These are phyloP conservation scores for Stagonosporopsis cucurbitacearum DNA, from an alignment of 2,329 filamentous ascomycete genomes.

Conservation along the genomic window DNA sequence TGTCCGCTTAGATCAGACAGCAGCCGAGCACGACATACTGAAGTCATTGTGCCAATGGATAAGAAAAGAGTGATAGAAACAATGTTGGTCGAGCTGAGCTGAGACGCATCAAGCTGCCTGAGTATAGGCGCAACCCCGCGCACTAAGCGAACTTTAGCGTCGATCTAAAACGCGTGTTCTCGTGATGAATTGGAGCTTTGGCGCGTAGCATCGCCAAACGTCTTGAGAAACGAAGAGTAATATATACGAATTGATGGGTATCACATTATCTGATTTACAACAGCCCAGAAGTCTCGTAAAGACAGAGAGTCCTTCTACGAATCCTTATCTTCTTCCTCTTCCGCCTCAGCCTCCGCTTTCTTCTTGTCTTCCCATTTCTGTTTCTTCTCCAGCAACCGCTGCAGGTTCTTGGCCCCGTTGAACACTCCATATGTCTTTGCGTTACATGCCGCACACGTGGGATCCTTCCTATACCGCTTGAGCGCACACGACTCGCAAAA, in stretches of 20 bases:
- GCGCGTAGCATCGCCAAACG: not conserved
- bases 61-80: not conserved
- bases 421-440: slow-evolving; percentile 88
- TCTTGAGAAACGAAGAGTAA: not conserved
- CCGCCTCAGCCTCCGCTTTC: slow-evolving; percentile 62
- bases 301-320: not conserved
- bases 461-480: slow-evolving; percentile 83
- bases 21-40: slow-evolving; percentile 29
- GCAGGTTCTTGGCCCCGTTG: slow-evolving; percentile 82
- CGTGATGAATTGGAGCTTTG: slow-evolving; percentile 1
- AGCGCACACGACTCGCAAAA: slow-evolving; percentile 93
- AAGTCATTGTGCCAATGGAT: slow-evolving; percentile 7
- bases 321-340: slow-evolving; percentile 32
- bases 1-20: slow-evolving; percentile 32
- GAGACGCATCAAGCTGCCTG: not conserved
- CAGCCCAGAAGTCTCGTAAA: not conserved
- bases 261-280: not conserved
- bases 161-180: slow-evolving; percentile 14
- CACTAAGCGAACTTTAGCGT: slow-evolving; percentile 7
- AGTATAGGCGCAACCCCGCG: slow-evolving; percentile 7
- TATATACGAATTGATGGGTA: not conserved
- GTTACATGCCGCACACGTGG: slow-evolving; percentile 84
- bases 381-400: slow-evolving; percentile 79
- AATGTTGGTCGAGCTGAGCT: not conserved
- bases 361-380: slow-evolving; percentile 65